Percentiles rank a stretch among this genome's conserved stretches.
Evolutionary conservation across 31 red algal species (phyloP).

Genomic region (Bonnemaisonia californica): DNA sequence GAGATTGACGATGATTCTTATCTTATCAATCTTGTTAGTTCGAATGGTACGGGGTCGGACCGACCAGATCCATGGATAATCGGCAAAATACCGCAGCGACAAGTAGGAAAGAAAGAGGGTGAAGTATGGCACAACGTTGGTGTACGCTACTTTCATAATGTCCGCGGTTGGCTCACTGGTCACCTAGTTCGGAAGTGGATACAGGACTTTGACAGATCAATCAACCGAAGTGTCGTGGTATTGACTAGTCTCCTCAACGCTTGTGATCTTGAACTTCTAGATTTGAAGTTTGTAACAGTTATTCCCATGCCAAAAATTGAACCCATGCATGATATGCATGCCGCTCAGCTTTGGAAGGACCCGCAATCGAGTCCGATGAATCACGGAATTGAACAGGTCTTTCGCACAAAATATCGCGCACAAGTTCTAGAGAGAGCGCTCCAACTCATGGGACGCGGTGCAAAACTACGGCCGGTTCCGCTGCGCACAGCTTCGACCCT

Average conservation of each 20-base stretch:
- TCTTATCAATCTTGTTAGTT: slow-evolving; percentile 2
- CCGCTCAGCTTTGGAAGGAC: not conserved
- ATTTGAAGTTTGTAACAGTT: slow-evolving; percentile 34
- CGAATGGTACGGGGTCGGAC: slow-evolving; percentile 21
- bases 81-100: slow-evolving; percentile 6
- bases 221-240: slow-evolving; percentile 13
- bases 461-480: not conserved
- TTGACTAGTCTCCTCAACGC: slow-evolving; percentile 29
- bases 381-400: slow-evolving; percentile 22
- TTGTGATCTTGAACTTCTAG: slow-evolving; percentile 13
- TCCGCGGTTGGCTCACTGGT: slow-evolving; percentile 29
- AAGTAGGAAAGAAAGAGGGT: slow-evolving; percentile 6
- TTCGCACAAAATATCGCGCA: slow-evolving; percentile 30
- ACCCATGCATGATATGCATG: not conserved
- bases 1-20: slow-evolving; percentile 20
- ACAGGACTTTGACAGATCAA: slow-evolving; percentile 17
- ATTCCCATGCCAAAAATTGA: slow-evolving; percentile 14
- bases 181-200: slow-evolving; percentile 28
- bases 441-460: not conserved
- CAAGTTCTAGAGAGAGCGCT: slow-evolving; percentile 12
- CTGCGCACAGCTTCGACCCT: not conserved
- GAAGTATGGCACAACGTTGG: slow-evolving; percentile 12
- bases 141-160: slow-evolving; percentile 28
- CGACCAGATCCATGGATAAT: slow-evolving; percentile 23
- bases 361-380: slow-evolving; percentile 12